Base-by-base conservation (phyloP, 2,329 filamentous ascomycete species). In the Penicillium psychrosexuale region DNA sequence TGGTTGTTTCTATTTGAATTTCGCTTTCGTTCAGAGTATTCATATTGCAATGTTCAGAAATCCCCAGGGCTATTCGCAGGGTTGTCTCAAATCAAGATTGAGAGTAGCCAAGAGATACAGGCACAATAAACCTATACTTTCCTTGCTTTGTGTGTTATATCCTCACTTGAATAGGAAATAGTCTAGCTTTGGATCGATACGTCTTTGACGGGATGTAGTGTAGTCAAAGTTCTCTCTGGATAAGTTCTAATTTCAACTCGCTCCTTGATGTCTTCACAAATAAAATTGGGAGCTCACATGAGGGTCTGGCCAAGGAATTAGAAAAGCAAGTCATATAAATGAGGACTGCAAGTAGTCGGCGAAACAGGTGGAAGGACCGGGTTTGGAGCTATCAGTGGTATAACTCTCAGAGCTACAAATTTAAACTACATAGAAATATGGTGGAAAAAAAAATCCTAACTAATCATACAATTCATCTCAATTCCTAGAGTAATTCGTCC, bases 391-490 rank as follows among this genome's bases (percentile, higher is more conserved):
- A 37, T 30, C 28, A 30, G 28, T 28, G 27, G 22, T 15, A 12
- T 5, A 19, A 33, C 7, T 17, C 17, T 24, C 22, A 24, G 3
- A 24, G 22, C 3, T 45, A 33, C 42, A 30, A 13, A 13, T 49
- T 5, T 17, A 36, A 36, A 33, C 6, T 50, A 36, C 38, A 39
- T 19, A 39, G 11, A 12, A 17, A 28, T 8, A 2, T 8, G 8
- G 6, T 19, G 24, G n/a, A 44, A 33, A 30, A 33, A 3, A 43
- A 39, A 19, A 43, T 60, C 30, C 47, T 57, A 55, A 64, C 55
- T 67, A 67, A 63, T 69, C 66, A 60, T 69, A 69, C 67, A 69
- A 55, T 68, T 63, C 65, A 62, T 69, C 56, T 61, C 62, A 60
- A 59, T 66, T 67, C 40, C 61, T 65, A 56, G 63, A 55, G 48